Base-by-base conservation (phyloP, 2,329 filamentous ascomycete species). In the Bipolaris bicolor region DNA sequence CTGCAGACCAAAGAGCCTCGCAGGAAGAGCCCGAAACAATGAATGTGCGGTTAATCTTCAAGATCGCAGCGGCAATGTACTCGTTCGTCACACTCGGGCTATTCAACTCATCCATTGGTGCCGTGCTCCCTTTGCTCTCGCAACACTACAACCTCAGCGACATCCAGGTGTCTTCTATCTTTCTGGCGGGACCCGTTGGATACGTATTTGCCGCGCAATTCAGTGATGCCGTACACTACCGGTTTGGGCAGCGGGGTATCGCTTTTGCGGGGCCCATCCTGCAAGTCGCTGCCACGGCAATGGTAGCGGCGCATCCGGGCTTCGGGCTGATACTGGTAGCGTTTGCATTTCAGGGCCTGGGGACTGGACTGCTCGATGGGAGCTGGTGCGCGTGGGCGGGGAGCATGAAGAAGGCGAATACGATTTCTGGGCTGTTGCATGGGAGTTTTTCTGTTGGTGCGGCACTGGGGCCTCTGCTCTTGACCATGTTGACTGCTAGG, bases 51-150 rank as follows among this genome's bases (percentile, higher is more conserved):
- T 53, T 65, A 7, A 10, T 47, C 1, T 48, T 77, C 60, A 80
- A 82, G 9, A 76, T 85, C 1, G 73, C 78, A 1, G 80, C 85
- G 0, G 81, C 83, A 0, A 87, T 87, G 71, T 86, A 80, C 77
- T 82, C 80, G 6, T 84, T 88, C 58, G 66, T 85, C 5, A 80
- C 85, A 1, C 82, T 85, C 69, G 86, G 86, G 0, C 66, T 67
- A 6, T 68, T 69, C 60, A 66, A 52, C 29, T 68, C 63, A 20
- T 61, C 63, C 7, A 57, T 67, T 6, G 79, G 75, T 36, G 74
- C 75, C 5, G 65, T 76, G 44, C 72, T 79, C 0, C 73, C 72
- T 0, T 67, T 76, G 2, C 70, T 81, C 3, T 75, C 77, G 24
- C 52, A 55, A 0, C 69, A 80, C 53, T 83, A 82, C 62, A 33